phyloP scores from a whole-genome alignment of 2,329 filamentous ascomycete species.

The Aspergillus sp. region DNA sequence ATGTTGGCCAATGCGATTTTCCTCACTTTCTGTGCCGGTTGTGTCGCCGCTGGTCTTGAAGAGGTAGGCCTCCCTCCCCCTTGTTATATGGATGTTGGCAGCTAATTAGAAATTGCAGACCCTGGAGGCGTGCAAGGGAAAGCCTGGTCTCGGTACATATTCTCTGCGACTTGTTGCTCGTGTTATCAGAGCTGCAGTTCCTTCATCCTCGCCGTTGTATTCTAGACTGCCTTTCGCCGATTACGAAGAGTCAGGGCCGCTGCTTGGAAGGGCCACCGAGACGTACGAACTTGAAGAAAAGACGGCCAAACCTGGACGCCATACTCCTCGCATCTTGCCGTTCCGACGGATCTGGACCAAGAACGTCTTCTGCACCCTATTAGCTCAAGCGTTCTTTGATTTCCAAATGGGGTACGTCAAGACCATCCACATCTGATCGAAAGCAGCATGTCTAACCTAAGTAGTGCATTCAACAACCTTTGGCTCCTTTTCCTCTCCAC shows the following conservation, averaged over 20 bases:
- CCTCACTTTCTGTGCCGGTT: conserved; percentile 54
- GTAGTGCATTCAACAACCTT: conserved; percentile 70
- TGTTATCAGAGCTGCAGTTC: conserved; percentile 23
- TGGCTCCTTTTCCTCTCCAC: conserved; percentile 79
- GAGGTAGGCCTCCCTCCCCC: conserved; percentile 42
- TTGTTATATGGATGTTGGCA: neutral
- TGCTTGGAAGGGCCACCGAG: conserved; percentile 31
- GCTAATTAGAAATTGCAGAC: conserved; percentile 41
- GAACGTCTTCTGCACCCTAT: conserved; percentile 57
- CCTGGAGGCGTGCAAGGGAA: conserved; percentile 46
- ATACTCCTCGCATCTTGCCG: conserved; percentile 44
- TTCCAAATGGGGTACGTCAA: conserved; percentile 59
- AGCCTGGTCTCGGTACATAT: conserved; percentile 46
- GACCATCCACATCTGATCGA: neutral
- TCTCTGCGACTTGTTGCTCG: conserved; percentile 31
- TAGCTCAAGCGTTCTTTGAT: conserved; percentile 68
- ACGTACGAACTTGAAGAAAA: conserved; percentile 41
- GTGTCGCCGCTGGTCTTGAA: conserved; percentile 64
- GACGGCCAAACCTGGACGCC: conserved; percentile 31
- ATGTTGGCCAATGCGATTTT: conserved; percentile 65
- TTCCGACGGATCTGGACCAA: conserved; percentile 56
- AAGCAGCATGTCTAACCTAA: neutral
- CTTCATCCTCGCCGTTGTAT: conserved; percentile 34
- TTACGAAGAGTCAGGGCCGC: conserved; percentile 36
- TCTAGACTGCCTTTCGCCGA: conserved; percentile 35